These are phyloP conservation scores for Trichoderma orchidacearum DNA, from an alignment of 495 filamentous ascomycete species.

Conservation along the genomic window DNA sequence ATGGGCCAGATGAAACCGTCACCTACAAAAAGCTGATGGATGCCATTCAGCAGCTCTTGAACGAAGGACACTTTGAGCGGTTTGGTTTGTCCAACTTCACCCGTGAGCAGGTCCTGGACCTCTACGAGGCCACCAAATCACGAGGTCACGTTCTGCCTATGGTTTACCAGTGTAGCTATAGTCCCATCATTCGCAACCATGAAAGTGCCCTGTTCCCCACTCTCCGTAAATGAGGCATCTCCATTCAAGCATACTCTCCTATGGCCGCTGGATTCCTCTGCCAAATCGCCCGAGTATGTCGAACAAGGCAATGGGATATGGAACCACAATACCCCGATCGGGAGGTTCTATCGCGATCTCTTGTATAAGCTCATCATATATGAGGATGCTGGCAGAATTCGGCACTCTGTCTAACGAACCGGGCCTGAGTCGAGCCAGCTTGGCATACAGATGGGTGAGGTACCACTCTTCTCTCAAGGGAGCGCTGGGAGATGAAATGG, in stretches of 20 bases:
- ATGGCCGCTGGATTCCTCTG: slow-evolving; percentile 36
- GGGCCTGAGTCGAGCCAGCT: slow-evolving; percentile 30
- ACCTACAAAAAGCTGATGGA: slow-evolving; percentile 8
- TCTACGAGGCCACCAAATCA: slow-evolving; percentile 31
- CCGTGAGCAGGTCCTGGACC: slow-evolving; percentile 35
- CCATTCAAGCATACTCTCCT: slow-evolving; percentile 34
- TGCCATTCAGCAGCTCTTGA: slow-evolving; percentile 32
- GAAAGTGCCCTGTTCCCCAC: slow-evolving; percentile 31
- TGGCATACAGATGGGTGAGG: slow-evolving; percentile 45
- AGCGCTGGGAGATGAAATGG: slow-evolving; percentile 36
- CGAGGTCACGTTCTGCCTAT: slow-evolving; percentile 44
- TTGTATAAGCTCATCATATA: slow-evolving; percentile 26
- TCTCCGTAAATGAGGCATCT: slow-evolving; percentile 30
- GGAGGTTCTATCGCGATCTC: slow-evolving; percentile 21
- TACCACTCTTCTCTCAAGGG: slow-evolving; percentile 32
- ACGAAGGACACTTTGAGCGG: slow-evolving; percentile 30
- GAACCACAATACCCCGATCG: slow-evolving; percentile 9
- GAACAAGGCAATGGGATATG: slow-evolving; percentile 23
- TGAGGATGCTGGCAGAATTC: slow-evolving; percentile 32
- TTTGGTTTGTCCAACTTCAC: slow-evolving; percentile 38
- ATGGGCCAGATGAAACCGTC: background rate
- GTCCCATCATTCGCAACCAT: slow-evolving; percentile 38
- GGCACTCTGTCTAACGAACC: slow-evolving; percentile 26
- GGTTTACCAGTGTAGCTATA: slow-evolving; percentile 52
- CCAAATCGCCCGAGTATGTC: slow-evolving; percentile 8